Evolutionary conservation across 495 filamentous ascomycete species (phyloP).

Genomic region (Platismatia glauca): DNA sequence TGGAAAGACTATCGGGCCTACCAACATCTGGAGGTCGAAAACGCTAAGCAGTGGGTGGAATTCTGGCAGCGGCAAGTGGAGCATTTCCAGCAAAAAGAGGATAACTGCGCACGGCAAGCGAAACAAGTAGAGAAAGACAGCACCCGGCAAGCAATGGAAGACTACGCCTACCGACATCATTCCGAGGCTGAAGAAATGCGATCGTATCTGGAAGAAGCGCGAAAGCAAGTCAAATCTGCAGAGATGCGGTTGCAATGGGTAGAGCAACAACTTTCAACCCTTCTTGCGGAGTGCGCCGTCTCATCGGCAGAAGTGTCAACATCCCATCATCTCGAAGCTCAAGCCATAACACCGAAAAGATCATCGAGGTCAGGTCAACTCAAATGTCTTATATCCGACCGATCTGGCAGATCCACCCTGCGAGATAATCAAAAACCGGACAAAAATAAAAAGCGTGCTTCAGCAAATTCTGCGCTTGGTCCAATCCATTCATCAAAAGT

Average conservation of each 20-base stretch:
- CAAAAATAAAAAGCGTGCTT: constrained; percentile 1
- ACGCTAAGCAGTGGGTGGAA: constrained; percentile 7
- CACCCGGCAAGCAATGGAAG: too few species aligned
- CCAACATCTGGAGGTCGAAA: constrained; percentile 2
- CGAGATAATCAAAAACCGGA: neutral
- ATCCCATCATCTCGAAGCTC: too few species aligned
- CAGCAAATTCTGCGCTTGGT: constrained; percentile 15
- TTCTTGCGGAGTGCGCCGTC: neutral
- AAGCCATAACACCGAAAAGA: neutral
- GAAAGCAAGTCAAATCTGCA: constrained; percentile 5
- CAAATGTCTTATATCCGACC: neutral
- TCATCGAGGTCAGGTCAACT: constrained; percentile 3
- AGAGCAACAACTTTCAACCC: constrained; percentile 4
- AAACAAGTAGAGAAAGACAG: neutral
- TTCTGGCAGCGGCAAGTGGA: constrained; percentile 6
- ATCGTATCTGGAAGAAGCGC: neutral
- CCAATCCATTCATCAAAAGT: constrained; percentile 11
- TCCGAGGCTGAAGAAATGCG: neutral
- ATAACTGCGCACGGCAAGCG: neutral
- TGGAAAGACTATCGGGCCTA: constrained; percentile 6
- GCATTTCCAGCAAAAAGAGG: constrained; percentile 5
- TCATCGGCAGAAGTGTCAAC: neutral
- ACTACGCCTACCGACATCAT: neutral
- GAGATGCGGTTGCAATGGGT: constrained; percentile 6
- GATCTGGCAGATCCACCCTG: neutral